Evolutionary conservation across 75 land plant genomes (phyloP), one percentile per base, ranked within the genome.

Genomic region (Picea glauca): DNA sequence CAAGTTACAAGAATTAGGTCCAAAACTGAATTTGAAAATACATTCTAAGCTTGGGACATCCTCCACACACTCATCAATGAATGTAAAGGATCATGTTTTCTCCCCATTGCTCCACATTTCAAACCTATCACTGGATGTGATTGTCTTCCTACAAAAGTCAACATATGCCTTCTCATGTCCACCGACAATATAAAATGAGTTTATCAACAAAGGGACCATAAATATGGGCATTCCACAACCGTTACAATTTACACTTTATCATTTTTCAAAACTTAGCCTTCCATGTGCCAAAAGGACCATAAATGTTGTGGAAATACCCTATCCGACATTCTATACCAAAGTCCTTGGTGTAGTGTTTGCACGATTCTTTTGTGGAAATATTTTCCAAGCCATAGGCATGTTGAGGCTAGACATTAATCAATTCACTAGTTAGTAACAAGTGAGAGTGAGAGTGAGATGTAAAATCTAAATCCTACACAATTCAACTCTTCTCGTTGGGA

Each of bases 21-120:
- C 46, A 43, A 70, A 40, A 38, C 3, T 50, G 6, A 11, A 76
- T 15, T 21, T 35, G 20, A 30, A 31, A 43, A 78, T 43, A 15
- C n/a, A 13, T 7, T 31, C n/a, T 13, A 76, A 68, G 3, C n/a
- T 3, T 1, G n/a, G 80, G 5, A 96, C 98, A 78, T 97, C 98
- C 80, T 96, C 98, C 7, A 96, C 98, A 92, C 98, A 96, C 80
- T 96, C 98, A 84, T 96, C 98, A 68, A 96, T 96, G 90, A 96
- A 96, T 9, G 98, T 96, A 79, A 96, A 96, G 11, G 98, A 96
- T 26, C 98, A 82, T 20, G 98, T 96, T 81, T 96, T 96, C 77
- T 88, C 84, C 38, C 98, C 98, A 82, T 96, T 97, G 31, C 98
- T 97, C 98, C 98, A 96, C 98, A 96, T 96, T 83, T 96, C 97